phyloP scores from a whole-genome alignment of 2,329 filamentous ascomycete species.

The Penicillium janthinellum region DNA sequence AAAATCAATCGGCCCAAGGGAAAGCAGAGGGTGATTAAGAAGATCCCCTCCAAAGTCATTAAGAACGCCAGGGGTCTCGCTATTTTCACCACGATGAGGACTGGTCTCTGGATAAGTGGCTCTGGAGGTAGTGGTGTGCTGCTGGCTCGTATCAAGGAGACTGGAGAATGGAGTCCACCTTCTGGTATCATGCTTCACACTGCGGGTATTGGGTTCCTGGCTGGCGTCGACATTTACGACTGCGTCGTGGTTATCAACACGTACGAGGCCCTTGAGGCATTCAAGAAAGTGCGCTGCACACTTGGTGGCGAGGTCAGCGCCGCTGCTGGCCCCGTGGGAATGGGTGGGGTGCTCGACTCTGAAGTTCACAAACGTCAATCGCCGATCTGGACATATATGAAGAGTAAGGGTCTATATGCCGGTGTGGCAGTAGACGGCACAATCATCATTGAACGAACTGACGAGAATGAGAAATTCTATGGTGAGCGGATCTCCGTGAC shows the following conservation, averaged over 20 bases:
- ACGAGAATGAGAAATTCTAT: constrained; percentile 87
- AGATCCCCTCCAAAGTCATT: constrained; percentile 84
- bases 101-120: constrained; percentile 86
- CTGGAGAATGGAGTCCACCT: constrained; percentile 88
- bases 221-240: constrained; percentile 93
- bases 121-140: constrained; percentile 88
- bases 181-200: constrained; percentile 91
- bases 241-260: constrained; percentile 93
- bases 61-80: constrained; percentile 86
- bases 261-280: constrained; percentile 77
- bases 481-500: constrained; percentile 63
- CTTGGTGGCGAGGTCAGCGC: constrained; percentile 80
- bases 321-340: constrained; percentile 73
- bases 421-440: constrained; percentile 87
- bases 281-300: constrained; percentile 76
- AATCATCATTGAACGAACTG: constrained; percentile 79
- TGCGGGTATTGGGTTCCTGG: constrained; percentile 81
- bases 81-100: constrained; percentile 94
- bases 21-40: constrained; percentile 70
- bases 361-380: constrained; percentile 68
- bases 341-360: constrained; percentile 72
- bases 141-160: constrained; percentile 73
- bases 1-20: constrained; percentile 57
- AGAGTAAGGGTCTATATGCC: constrained; percentile 84
- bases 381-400: constrained; percentile 83